Percentiles rank a stretch among this genome's conserved stretches.
Conservation (phyloP, 78 protist species). For the Cavenderia fasciculata region DNA sequence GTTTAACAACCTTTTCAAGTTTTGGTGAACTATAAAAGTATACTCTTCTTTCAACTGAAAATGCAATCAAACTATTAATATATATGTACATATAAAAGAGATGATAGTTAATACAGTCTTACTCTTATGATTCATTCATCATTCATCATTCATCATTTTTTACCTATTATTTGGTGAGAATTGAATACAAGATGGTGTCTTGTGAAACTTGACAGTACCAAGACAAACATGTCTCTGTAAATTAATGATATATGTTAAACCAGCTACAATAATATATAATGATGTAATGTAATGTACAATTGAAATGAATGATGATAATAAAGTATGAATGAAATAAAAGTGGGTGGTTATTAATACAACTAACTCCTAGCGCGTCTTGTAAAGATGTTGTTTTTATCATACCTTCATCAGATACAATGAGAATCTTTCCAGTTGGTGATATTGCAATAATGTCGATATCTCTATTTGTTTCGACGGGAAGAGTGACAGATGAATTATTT, state of each 20-base stretch:
- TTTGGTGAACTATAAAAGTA: constrained; percentile 50
- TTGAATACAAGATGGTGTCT: constrained; percentile 1
- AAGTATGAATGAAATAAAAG: neutral
- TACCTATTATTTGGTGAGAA: constrained; percentile 65
- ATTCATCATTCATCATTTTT: neutral
- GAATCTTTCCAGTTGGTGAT: constrained; percentile 87
- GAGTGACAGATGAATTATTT: constrained; percentile 73
- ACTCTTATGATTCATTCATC: neutral
- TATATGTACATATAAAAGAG: neutral
- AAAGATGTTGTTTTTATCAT: neutral
- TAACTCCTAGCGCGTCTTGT: too few relatives aligned
- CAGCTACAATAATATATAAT: constrained; percentile 17
- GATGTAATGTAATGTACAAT: neutral
- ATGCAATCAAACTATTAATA: constrained; percentile 23
- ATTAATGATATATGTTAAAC: constrained; percentile 33
- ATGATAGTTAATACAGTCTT: neutral
- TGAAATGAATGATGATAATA: neutral
- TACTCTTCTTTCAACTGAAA: constrained; percentile 24
- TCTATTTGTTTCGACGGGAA: constrained; percentile 82
- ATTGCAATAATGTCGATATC: constrained; percentile 83
- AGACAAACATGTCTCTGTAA: constrained; percentile 26
- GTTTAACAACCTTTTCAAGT: constrained; percentile 15
- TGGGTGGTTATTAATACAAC: neutral
- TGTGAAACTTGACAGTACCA: constrained; percentile 19
- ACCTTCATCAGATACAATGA: constrained; percentile 78